These are phyloP conservation scores for Ceratobasidium sp. DNA, from an alignment of 1,284 basidiomycete genomes.

Conservation along the genomic window DNA sequence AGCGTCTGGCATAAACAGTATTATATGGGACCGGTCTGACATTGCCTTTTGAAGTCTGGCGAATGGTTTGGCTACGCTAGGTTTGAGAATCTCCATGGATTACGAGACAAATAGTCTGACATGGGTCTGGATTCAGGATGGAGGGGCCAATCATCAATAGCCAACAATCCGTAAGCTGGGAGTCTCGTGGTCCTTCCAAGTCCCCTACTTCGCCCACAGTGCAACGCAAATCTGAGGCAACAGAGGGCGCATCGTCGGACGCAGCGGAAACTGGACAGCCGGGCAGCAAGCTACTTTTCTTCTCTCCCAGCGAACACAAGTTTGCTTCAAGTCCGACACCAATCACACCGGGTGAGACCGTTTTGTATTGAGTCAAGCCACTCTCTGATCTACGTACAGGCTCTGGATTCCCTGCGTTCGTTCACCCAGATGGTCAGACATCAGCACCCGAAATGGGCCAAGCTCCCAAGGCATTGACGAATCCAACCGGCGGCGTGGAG, in stretches of 20 bases:
- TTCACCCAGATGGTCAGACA: constrained; percentile 44
- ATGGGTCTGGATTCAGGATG: constrained; percentile 59
- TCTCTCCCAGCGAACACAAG: constrained; percentile 54
- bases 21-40: constrained; percentile 13
- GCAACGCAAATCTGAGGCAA: constrained; percentile 24
- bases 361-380: constrained; percentile 2
- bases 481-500: constrained; percentile 22
- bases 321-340: constrained; percentile 54
- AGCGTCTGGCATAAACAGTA: constrained; percentile 57
- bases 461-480: constrained; percentile 48
- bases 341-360: constrained; percentile 44
- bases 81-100: constrained; percentile 53
- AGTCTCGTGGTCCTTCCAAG: constrained; percentile 43
- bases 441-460: constrained; percentile 62
- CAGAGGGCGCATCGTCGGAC: not conserved
- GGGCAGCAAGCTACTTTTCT: constrained; percentile 46
- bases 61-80: constrained; percentile 75
- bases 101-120: not conserved
- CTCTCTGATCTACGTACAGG: not conserved
- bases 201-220: constrained; percentile 24
- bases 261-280: constrained; percentile 1
- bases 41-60: constrained; percentile 43
- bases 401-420: not conserved
- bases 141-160: constrained; percentile 57
- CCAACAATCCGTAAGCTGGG: constrained; percentile 46